Evolutionary conservation across 2,329 filamentous ascomycete species (phyloP).

Genomic region (Alternaria novae-zelandiae): DNA sequence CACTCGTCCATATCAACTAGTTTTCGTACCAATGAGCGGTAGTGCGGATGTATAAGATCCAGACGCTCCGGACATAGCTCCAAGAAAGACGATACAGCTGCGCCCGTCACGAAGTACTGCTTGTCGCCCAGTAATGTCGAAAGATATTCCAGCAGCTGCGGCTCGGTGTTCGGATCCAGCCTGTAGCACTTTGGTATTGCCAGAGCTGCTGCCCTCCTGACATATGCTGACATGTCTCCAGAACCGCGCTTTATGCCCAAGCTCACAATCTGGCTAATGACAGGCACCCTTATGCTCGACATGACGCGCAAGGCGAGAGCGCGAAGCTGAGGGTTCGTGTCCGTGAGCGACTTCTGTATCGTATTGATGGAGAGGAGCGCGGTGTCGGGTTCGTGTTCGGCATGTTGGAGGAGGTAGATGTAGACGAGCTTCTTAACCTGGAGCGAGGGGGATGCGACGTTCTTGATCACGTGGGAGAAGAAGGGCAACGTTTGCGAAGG

Average conservation of each 20-base stretch:
- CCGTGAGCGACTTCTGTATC: slow-evolving; percentile 95
- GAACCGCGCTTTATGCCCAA: slow-evolving; percentile 93
- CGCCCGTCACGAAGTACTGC: slow-evolving; percentile 96
- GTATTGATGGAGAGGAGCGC: slow-evolving; percentile 97
- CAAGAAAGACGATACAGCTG: slow-evolving; percentile 86
- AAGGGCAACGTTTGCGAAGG: slow-evolving; percentile 72
- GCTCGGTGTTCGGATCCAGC: slow-evolving; percentile 83
- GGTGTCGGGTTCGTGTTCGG: slow-evolving; percentile 93
- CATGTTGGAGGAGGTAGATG: slow-evolving; percentile 96
- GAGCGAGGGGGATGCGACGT: slow-evolving; percentile 90
- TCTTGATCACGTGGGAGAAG: slow-evolving; percentile 99
- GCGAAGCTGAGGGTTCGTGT: slow-evolving; percentile 87
- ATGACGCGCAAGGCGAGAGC: slow-evolving; percentile 94
- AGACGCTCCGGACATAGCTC: slow-evolving; percentile 87
- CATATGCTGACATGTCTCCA: slow-evolving; percentile 92
- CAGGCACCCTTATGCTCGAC: slow-evolving; percentile 95
- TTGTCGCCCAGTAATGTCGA: slow-evolving; percentile 81
- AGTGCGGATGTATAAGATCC: slow-evolving; percentile 90
- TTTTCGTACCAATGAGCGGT: slow-evolving; percentile 83
- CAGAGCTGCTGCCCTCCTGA: slow-evolving; percentile 89
- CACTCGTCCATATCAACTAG: slow-evolving; percentile 99
- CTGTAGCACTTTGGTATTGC: slow-evolving; percentile 96
- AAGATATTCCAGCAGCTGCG: slow-evolving; percentile 84
- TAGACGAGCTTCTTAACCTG: slow-evolving; percentile 99
- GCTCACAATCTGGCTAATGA: slow-evolving; percentile 97